Conservation (phyloP, 2,329 filamentous ascomycete species). For the Neofusicoccum umdonicola region DNA sequence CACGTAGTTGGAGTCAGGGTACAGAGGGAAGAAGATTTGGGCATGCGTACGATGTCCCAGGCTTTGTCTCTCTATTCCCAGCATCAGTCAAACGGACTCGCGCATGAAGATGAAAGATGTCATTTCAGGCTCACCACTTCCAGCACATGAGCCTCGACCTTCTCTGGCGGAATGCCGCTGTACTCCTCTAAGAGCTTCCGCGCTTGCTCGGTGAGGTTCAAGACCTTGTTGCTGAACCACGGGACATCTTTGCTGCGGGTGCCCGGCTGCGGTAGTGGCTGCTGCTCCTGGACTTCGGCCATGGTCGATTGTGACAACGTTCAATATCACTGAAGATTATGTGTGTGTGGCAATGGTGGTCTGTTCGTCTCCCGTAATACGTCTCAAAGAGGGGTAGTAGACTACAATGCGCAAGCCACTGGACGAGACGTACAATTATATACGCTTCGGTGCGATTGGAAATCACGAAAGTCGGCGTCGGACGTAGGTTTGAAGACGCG, state of each 20-base stretch:
- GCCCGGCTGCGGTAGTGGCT: neutral
- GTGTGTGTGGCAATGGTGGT: no score
- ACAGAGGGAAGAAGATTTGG: neutral
- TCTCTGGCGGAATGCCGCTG: conserved; percentile 34
- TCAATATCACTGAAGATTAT: no score
- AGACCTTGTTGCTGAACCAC: conserved; percentile 33
- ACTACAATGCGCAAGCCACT: no score
- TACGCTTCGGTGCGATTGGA: no score
- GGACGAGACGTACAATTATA: no score
- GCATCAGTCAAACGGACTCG: neutral
- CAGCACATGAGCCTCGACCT: conserved; percentile 38
- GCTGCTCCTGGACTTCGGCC: neutral
- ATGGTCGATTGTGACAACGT: neutral
- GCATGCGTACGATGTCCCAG: conserved; percentile 29
- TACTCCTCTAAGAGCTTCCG: conserved; percentile 39
- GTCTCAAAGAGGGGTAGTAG: no score
- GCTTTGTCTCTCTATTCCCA: conserved; percentile 28
- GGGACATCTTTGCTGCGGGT: conserved; percentile 23
- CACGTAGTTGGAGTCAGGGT: no score
- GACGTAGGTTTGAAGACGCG: neutral
- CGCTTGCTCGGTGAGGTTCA: conserved; percentile 29
- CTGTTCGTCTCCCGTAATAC: no score
- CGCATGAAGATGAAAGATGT: neutral
- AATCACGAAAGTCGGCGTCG: no score
- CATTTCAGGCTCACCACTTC: conserved; percentile 27